Base-by-base conservation (phyloP, 352 stramenopile species). In the Globisporangium acanthophoron region DNA sequence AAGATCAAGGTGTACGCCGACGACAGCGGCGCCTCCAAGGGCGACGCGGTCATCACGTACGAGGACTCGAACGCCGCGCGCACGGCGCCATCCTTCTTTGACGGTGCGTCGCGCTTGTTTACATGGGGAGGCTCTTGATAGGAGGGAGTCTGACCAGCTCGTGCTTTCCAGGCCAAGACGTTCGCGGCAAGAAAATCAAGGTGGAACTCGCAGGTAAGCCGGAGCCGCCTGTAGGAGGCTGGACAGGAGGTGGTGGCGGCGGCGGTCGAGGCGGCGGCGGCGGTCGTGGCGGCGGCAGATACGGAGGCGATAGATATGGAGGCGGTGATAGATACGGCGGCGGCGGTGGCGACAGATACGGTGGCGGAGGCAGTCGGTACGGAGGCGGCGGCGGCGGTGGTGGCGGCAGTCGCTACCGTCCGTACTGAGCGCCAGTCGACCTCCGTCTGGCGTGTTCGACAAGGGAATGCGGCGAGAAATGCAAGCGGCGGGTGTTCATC, bases 1-100 rank as follows among this genome's bases (percentile, higher is more conserved):
- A 96, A 96, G 74, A 94, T 96, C 68, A 96, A 92, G 64, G 77
- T 96, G 33, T 96, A 96, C 66, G 81, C 80, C 59, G 85, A 94
- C 54, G 69, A 86, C 13, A 69, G 67, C 54, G 84, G 84, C 11
- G 55, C 80, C 43, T 66, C 72, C 46, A 96, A 96, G 72, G 86
- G 86, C 41, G 86, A 96, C 52, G 86, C 86, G 5, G 82, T 93
- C 43, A 69, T 96, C 33, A 93, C 81, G 48, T 96, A 85, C 55
- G 86, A 96, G 70, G 86, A 96, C 57, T 56, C 83, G 29, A 96
- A 92, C 54, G 86, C 86, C 1, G 86, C 86, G 4, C 80, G 82
- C 33, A 85, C 84, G 31, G 86, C 86, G 8, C 86, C 84, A 3
- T 75, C 78, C 31, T 96, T 96, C 59, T 96, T 96, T 29, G 81